Percentiles rank a stretch among this genome's conserved stretches.
phyloP scores from a whole-genome alignment of 169 alveolate species.

The Neospora caninum region DNA sequence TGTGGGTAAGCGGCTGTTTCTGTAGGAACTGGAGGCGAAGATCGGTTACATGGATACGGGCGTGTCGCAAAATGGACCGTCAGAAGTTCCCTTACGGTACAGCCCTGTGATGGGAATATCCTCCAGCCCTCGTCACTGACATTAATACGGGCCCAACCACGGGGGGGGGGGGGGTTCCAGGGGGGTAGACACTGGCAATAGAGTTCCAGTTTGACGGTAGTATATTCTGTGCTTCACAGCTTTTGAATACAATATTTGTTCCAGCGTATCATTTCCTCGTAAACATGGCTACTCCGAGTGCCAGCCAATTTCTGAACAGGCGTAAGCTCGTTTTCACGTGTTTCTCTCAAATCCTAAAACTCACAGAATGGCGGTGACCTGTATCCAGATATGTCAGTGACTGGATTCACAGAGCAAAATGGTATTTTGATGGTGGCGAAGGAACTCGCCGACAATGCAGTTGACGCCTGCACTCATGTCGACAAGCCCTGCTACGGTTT shows the following conservation, averaged over 20 bases:
- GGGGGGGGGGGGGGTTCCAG: not conserved
- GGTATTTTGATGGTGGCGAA: conserved; percentile 65
- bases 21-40: too few species aligned
- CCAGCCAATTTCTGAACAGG: not conserved
- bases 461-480: conserved; percentile 64
- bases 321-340: not conserved
- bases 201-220: not conserved
- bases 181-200: not conserved
- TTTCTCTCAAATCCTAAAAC: not conserved
- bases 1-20: too few species aligned
- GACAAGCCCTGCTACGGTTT: not conserved
- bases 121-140: not conserved
- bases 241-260: too few species aligned
- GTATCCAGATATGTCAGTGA: conserved; percentile 49
- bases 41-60: too few species aligned
- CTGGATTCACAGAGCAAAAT: conserved; percentile 41
- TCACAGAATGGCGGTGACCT: too few species aligned
- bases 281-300: not conserved
- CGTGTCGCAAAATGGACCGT: too few species aligned
- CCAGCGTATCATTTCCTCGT: not conserved
- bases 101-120: too few species aligned
- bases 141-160: not conserved
- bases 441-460: conserved; percentile 67
- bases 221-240: too few species aligned
- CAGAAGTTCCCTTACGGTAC: too few species aligned